Conservation (phyloP, 371 early-diverging fungal species). For the Lichtheimia ramosa region DNA sequence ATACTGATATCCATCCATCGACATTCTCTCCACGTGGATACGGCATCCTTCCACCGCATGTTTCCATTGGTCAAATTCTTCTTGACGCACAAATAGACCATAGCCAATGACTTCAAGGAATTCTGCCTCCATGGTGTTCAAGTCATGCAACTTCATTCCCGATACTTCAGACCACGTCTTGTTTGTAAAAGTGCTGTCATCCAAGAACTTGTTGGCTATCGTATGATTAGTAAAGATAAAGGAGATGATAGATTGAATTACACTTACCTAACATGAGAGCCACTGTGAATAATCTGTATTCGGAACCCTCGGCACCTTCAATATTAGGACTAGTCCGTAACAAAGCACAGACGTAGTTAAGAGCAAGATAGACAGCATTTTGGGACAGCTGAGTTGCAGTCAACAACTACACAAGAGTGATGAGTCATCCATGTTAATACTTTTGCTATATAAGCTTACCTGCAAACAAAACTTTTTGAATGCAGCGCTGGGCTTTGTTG, state of each 20-base stretch:
- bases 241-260: neutral
- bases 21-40: conserved; percentile 3
- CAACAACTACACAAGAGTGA: conserved; percentile 29
- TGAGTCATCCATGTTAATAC: neutral
- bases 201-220: conserved; percentile 66
- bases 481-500: conserved; percentile 54
- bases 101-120: conserved; percentile 64
- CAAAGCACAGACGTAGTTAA: conserved; percentile 62
- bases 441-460: conserved; percentile 19
- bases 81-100: conserved; percentile 57
- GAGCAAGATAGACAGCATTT: conserved; percentile 54
- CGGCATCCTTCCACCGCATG: conserved; percentile 9
- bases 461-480: conserved; percentile 62
- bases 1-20: conserved; percentile 1
- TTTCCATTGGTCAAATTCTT: conserved; percentile 48
- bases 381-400: conserved; percentile 59
- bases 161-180: conserved; percentile 73
- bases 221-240: neutral
- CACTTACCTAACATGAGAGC: conserved; percentile 67
- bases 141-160: conserved; percentile 60
- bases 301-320: conserved; percentile 71
- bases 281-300: conserved; percentile 77
- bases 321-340: conserved; percentile 58
- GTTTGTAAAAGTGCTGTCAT: conserved; percentile 72
- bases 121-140: conserved; percentile 73